These are phyloP conservation scores for Citrus unshiu DNA, from an alignment of 345 rosid species.

Conservation along the genomic window DNA sequence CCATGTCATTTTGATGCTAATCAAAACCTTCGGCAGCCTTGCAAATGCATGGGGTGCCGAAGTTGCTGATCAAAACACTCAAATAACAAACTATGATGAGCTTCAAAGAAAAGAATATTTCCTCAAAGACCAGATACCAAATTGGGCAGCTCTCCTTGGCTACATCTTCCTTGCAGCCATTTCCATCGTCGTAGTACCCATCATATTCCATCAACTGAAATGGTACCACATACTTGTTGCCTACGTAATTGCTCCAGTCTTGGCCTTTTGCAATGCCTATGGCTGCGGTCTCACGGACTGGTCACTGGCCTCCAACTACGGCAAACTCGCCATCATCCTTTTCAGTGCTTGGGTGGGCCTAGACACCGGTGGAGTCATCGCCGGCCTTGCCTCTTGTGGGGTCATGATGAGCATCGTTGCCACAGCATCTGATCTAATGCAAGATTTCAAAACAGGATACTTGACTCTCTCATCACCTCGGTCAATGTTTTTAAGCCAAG, in stretches of 20 bases:
- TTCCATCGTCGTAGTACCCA: slow-evolving; percentile 53
- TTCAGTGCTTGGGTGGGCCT: slow-evolving; percentile 82
- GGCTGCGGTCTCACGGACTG: slow-evolving; percentile 92
- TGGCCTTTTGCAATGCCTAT: slow-evolving; percentile 88
- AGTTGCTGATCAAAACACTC: neutral
- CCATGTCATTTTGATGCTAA: slow-evolving; percentile 55
- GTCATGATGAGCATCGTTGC: slow-evolving; percentile 96
- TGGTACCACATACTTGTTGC: slow-evolving; percentile 79
- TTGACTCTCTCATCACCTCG: slow-evolving; percentile 85
- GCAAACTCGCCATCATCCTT: slow-evolving; percentile 70
- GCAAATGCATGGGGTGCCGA: neutral
- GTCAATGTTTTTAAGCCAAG: slow-evolving; percentile 84
- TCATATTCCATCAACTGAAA: slow-evolving; percentile 63
- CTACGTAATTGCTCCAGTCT: slow-evolving; percentile 59
- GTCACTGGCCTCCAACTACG: slow-evolving; percentile 89
- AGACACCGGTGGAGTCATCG: slow-evolving; percentile 59
- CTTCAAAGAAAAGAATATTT: slow-evolving; percentile 47
- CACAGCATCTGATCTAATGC: slow-evolving; percentile 87
- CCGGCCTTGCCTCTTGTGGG: slow-evolving; percentile 81
- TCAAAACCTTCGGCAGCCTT: slow-evolving; percentile 42
- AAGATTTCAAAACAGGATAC: slow-evolving; percentile 93
- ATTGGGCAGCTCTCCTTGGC: slow-evolving; percentile 50
- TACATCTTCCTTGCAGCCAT: slow-evolving; percentile 50
- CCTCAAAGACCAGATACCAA: slow-evolving; percentile 69
- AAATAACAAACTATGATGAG: slow-evolving; percentile 32